Evolutionary conservation across 2,329 filamentous ascomycete species (phyloP), one percentile per base, ranked within the genome.

Genomic region (Blastomyces emzantsi): DNA sequence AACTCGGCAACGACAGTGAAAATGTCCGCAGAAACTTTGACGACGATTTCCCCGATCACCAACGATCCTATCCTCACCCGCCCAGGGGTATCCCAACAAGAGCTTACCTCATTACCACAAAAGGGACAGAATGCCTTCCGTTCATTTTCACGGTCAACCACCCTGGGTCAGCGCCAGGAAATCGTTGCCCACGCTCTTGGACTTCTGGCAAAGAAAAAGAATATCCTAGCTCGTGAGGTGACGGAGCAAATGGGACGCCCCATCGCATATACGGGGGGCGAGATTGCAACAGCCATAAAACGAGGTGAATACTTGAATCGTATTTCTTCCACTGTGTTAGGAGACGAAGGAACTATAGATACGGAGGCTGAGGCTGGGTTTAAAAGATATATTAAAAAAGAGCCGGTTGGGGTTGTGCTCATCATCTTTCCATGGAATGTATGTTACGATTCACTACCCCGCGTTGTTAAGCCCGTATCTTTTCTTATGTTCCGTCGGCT

Each of bases 371-470:
- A 97, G 77, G 85, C 89, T 71, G 92, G 93, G 0, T 97, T 96
- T 81, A 92, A 88, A 78, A 84, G 93, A 68, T 97, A 90, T 73
- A 91, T 97, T 73, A 87, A 87, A 74, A 96, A 95, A 77, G 85
- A 90, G 9, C 90, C 93, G 0, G 85, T 97, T 61, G 93, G 93
- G 0, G 91, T 92, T 13, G 89, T 94, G 19, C 82, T 97, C 64
- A 83, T 97, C 68, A 85, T 97, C 65, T 97, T 97, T 77, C 89
- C 93, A 0, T 97, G 93, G 93, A 97, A 97, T 78, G 92, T 94
- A 78, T 78, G 90, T 82, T 64, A 62, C 60, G n/a, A n/a, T 59
- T 47, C 43, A 15, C 7, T 3, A 4, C 4, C 36, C 19, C 36
- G 9, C 6, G 6, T 57, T 33, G 11, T 41, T 25, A 6, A 19